Base-by-base conservation (phyloP, 495 filamentous ascomycete genomes). In the Letharia lupina region DNA sequence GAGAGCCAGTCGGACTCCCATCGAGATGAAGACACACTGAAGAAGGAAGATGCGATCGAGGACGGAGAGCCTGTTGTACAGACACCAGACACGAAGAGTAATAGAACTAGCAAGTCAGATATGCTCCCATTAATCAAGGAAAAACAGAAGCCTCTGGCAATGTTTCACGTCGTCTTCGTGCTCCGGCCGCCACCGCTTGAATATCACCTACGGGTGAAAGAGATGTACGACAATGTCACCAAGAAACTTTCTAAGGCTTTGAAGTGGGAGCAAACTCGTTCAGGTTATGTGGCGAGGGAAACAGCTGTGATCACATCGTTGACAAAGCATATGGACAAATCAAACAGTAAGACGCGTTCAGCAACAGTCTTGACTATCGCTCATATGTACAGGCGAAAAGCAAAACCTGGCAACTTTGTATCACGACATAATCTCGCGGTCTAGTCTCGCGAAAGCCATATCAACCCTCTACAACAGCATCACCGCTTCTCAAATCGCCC, bases 101-200 rank as follows among this genome's bases (percentile, higher is more conserved):
- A 71, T 71, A 70, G 18, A 75, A 76, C 37, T 73, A 77, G 40
- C 37, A 74, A 72, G 31, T 65, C 70, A 28, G 63, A 67, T 50
- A 81, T 79, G 66, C 70, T 73, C 3, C 68, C 69, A 48, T 73
- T 80, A 9, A 83, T 84, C 62, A 73, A 73, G 37, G 79, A 85
- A 67, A 60, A 80, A 60, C 76, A 86, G 66, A 60, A 80, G 61
- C 76, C 80, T 54, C 93, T 98, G 89, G 91, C 86, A 33, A 96
- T 97, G 92, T 98, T 98, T 74, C 92, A 98, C 77, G 84, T 97
- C 44, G 91, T 96, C 18, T 98, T 97, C 76, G 89, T 96, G 44
- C 77, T 96, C 60, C 87, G 90, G 71, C 88, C 90, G 4, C 89
- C 89, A 47, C 81, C 87, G 60, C 76, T 90, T 52, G 90, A 95